phyloP scores from a whole-genome alignment of 2,329 filamentous ascomycete genomes.

The Phaeosphaeriaceae sp. region DNA sequence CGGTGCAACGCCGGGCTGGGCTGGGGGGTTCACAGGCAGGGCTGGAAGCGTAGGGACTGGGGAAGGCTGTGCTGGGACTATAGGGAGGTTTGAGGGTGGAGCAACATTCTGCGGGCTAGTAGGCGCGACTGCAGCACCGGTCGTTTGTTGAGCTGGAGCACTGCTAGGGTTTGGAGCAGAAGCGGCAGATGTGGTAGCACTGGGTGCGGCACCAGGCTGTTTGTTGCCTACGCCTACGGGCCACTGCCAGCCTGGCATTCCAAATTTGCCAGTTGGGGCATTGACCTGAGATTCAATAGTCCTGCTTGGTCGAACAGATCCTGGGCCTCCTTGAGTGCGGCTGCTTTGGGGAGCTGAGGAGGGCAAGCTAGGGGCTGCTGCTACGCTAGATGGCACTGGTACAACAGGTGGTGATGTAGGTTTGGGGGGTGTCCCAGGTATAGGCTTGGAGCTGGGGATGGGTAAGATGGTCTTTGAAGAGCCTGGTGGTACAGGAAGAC shows the following conservation, averaged over 20 bases:
- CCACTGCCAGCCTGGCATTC: constrained; percentile 33
- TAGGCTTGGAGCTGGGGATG: constrained; percentile 12
- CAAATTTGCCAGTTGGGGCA: constrained; percentile 12
- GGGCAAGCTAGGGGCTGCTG: constrained; percentile 1
- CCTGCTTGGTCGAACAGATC: constrained; percentile 7
- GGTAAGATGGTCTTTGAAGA: constrained; percentile 12
- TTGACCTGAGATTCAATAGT: constrained; percentile 8
- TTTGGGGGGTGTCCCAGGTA: not conserved
- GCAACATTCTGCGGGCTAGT: constrained; percentile 11
- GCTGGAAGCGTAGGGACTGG: constrained; percentile 3
- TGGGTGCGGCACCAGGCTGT: not conserved
- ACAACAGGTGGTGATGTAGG: constrained; percentile 4
- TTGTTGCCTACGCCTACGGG: constrained; percentile 10
- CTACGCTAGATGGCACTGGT: constrained; percentile 3
- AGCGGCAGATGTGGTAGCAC: constrained; percentile 4
- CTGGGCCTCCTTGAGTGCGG: not conserved
- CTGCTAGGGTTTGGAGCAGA: constrained; percentile 7
- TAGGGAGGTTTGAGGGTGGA: not conserved
- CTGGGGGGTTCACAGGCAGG: constrained; percentile 7
- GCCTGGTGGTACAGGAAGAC: constrained; percentile 7
- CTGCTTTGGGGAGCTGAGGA: constrained; percentile 3
- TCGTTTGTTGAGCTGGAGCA: constrained; percentile 5
- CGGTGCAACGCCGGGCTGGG: constrained; percentile 1
- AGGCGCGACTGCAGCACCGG: constrained; percentile 3
- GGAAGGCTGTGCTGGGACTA: constrained; percentile 4